These are phyloP conservation scores for Austroboletus niveus DNA, from an alignment of 1,284 basidiomycete species.

Conservation along the genomic window DNA sequence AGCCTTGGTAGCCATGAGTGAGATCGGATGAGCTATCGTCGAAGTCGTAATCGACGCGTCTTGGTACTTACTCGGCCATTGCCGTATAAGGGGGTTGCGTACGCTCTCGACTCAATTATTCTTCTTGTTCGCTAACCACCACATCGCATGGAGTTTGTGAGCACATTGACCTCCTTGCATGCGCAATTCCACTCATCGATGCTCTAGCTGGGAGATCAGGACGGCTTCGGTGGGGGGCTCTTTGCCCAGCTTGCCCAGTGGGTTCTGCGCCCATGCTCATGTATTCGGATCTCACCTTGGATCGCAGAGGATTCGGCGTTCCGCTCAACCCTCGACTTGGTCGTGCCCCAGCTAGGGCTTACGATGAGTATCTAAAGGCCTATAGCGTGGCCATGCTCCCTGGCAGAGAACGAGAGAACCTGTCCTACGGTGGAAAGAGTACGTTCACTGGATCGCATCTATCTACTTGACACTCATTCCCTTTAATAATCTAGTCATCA, in stretches of 20 bases:
- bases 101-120: conserved; percentile 12
- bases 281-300: conserved; percentile 10
- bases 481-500: conserved; percentile 69
- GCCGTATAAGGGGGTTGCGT: conserved; percentile 33
- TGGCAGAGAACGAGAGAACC: conserved; percentile 77
- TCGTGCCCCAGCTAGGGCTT: conserved; percentile 58
- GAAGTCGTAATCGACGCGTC: conserved; percentile 19
- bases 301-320: conserved; percentile 51
- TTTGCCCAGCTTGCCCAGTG: conserved; percentile 65
- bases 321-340: conserved; percentile 46
- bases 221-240: conserved; percentile 49
- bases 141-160: conserved; percentile 60
- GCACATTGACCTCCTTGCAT: conserved; percentile 22
- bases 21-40: conserved; percentile 16
- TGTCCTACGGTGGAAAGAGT: conserved; percentile 98
- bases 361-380: conserved; percentile 81
- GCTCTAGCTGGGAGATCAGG: conserved; percentile 50
- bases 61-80: conserved; percentile 22
- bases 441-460: conserved; percentile 38
- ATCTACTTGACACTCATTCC: conserved; percentile 3
- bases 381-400: conserved; percentile 87
- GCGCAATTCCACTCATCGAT: conserved; percentile 13
- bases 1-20: conserved; percentile 43
- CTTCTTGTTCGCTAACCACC: conserved; percentile 21
- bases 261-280: not conserved